phyloP scores from a whole-genome alignment of 352 stramenopile genomes.

The Globisporangium spiculum region DNA sequence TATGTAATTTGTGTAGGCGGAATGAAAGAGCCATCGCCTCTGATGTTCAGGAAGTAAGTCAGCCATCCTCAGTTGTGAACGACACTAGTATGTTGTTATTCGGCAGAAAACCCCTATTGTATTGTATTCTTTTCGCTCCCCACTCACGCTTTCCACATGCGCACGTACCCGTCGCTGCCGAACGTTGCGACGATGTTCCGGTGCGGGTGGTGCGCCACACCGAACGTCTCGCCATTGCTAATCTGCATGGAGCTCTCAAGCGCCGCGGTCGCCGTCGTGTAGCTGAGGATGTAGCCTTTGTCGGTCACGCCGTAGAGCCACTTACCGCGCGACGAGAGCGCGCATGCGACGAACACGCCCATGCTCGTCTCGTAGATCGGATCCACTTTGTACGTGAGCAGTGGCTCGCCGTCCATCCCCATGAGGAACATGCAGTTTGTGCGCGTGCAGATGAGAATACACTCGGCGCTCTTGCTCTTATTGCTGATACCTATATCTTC shows the following conservation, averaged over 20 bases:
- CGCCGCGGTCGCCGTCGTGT: constrained; percentile 45
- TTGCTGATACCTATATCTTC: constrained; percentile 19
- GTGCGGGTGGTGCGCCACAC: constrained; percentile 84
- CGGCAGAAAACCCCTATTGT: background rate
- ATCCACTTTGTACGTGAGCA: constrained; percentile 66
- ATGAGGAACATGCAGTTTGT: constrained; percentile 80
- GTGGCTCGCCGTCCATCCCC: constrained; percentile 57
- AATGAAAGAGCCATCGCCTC: constrained; percentile 17
- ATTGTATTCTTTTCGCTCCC: background rate
- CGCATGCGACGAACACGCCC: constrained; percentile 87
- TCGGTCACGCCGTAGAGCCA: constrained; percentile 88
- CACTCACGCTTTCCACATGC: constrained; percentile 74
- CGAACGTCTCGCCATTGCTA: constrained; percentile 74
- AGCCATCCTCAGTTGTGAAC: background rate
- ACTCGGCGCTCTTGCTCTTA: constrained; percentile 36
- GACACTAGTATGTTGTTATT: background rate
- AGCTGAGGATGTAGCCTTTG: constrained; percentile 79
- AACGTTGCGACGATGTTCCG: constrained; percentile 89
- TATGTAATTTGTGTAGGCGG: background rate
- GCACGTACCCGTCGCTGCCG: constrained; percentile 79
- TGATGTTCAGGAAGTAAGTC: constrained; percentile 19
- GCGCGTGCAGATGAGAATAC: constrained; percentile 87
- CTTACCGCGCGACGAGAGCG: constrained; percentile 75
- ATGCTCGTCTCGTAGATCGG: constrained; percentile 55
- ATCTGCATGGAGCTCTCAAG: constrained; percentile 83